Evolutionary conservation across 345 rosid species (phyloP), one percentile per base, ranked within the genome.

Genomic region (Eucalyptus shirleyi): DNA sequence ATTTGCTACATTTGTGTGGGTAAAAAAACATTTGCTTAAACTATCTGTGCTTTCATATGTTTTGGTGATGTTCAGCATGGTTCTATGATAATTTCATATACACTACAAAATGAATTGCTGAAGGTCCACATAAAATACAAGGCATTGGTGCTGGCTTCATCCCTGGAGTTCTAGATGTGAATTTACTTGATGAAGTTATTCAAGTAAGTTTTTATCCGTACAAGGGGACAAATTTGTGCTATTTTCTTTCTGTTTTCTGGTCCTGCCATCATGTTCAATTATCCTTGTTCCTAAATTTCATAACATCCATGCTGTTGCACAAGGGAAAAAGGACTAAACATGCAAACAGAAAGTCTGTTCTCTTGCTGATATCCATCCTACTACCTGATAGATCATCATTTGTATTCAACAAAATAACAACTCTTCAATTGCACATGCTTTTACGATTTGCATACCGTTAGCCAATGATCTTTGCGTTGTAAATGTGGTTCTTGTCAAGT

Each of bases 131-230:
- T 87, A 89, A 92, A 90, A 96, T 94, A 77, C 93, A 95, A 90
- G 96, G 97, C 87, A 90, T 95, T 88, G 97, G 97, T 85, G 95
- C 95, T 89, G 96, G 96, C 56, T 89, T 94, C 89, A 89, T 95
- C 86, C 95, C 96, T 55, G 88, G 89, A 82, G 90, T 94, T 50
- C 86, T 95, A 90, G 93, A 95, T n/a, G 34, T 90, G 87, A 89
- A 26, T 65, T 34, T 93, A 24, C 90, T 95, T 40, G 94, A 94
- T 88, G 94, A 94, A 92, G 92, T 92, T 89, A 42, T 95, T 89
- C 92, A 88, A 51, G 95, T 94, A 90, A 89, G 94, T 86, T 8
- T 30, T 88, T 23, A 65, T 65, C 37, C 37, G 17, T 65, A 65
- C 72, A 65, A 14, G 72, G 18, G 34, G 72, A 65, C 37, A 65